phyloP scores from a whole-genome alignment of 1,284 basidiomycete genomes.

The Marasmius oreades region DNA sequence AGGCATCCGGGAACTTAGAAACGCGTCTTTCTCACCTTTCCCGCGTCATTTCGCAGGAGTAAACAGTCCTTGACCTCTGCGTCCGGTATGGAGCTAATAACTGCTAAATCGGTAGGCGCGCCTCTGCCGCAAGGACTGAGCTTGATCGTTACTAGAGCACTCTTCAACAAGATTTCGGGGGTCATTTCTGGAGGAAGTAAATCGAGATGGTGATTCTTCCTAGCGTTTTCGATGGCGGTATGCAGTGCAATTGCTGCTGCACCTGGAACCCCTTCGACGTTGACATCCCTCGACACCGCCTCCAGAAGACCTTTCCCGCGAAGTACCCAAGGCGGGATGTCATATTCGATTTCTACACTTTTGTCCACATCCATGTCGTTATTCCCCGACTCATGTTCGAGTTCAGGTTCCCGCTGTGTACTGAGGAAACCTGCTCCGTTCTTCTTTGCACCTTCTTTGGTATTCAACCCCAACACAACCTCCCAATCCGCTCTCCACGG shows the following conservation, averaged over 20 bases:
- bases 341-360: not conserved
- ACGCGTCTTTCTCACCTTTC: too few relatives aligned
- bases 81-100: conserved; percentile 60
- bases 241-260: conserved; percentile 43
- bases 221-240: conserved; percentile 54
- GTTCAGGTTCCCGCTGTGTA: conserved; percentile 47
- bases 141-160: conserved; percentile 64
- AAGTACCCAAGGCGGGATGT: conserved; percentile 58
- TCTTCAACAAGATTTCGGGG: conserved; percentile 43
- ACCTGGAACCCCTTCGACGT: conserved; percentile 31
- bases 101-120: conserved; percentile 67
- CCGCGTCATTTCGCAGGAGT: conserved; percentile 25
- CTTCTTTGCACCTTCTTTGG: conserved; percentile 9
- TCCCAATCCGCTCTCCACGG: conserved; percentile 80
- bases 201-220: conserved; percentile 48
- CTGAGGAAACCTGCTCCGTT: conserved; percentile 35
- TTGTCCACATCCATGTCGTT: conserved; percentile 9
- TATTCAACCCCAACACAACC: conserved; percentile 51
- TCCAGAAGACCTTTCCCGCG: conserved; percentile 46
- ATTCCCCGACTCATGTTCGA: conserved; percentile 9
- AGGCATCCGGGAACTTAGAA: too few relatives aligned
- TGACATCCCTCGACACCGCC: conserved; percentile 36
- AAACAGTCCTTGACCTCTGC: conserved; percentile 38
- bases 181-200: conserved; percentile 32
- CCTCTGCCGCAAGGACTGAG: conserved; percentile 65